A percentile compares a stretch with the other conserved stretches of the same genome.
phyloP scores from a whole-genome alignment of 2,329 filamentous ascomycete species.

The Stachybotrys chartarum region DNA sequence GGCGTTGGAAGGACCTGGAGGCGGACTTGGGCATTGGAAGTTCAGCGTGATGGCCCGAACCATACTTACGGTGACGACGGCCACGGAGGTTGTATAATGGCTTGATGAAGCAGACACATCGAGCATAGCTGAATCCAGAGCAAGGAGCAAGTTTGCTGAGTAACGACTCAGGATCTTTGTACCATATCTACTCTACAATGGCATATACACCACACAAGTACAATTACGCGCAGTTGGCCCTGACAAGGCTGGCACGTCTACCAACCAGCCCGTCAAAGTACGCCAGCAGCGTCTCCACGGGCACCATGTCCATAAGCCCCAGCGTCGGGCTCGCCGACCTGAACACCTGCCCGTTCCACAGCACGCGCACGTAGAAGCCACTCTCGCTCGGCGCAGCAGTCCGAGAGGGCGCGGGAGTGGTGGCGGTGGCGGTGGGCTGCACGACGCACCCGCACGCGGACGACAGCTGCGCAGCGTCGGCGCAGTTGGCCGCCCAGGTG shows the following conservation, averaged over 20 bases:
- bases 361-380: slow-evolving; percentile 53
- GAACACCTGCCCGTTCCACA: slow-evolving; percentile 64
- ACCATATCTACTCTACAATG: neutral
- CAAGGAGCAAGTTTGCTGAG: neutral
- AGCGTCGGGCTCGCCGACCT: slow-evolving; percentile 61
- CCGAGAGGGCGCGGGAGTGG: neutral
- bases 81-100: no score
- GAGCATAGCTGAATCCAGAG: neutral
- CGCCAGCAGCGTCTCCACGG: slow-evolving; percentile 52
- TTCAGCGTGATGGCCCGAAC: no score
- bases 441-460: slow-evolving; percentile 20
- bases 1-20: slow-evolving; percentile 69
- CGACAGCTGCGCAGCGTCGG: slow-evolving; percentile 10
- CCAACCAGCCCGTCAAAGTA: slow-evolving; percentile 71
- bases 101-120: neutral
- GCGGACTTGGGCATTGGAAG: slow-evolving; percentile 21
- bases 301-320: slow-evolving; percentile 65
- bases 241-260: slow-evolving; percentile 33
- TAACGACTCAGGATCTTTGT: neutral
- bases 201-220: neutral
- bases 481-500: slow-evolving; percentile 13
- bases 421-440: slow-evolving; percentile 6
- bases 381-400: slow-evolving; percentile 6
- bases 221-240: slow-evolving; percentile 12
- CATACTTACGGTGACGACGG: no score